Percentiles rank a stretch among this genome's conserved stretches.
Conservation (phyloP, 2,329 filamentous ascomycete genomes). For the Penicillium fuscoglaucum region DNA sequence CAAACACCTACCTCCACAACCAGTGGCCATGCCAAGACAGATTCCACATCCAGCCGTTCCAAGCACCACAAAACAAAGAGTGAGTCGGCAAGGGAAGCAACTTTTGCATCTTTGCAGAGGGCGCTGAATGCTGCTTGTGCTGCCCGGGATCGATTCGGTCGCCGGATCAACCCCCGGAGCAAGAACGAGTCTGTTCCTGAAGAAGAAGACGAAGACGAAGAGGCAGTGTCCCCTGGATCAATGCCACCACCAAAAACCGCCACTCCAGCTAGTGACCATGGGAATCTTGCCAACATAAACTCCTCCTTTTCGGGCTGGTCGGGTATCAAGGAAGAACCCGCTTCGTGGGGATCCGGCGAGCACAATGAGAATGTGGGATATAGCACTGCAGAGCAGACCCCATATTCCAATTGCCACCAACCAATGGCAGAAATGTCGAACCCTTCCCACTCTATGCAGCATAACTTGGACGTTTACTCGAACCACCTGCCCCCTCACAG, state of each 20-base stretch:
- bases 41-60: slow-evolving; percentile 17
- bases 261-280: slow-evolving; percentile 18
- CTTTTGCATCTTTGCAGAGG: slow-evolving; percentile 47
- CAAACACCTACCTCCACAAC: slow-evolving; percentile 23
- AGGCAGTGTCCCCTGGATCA: slow-evolving; percentile 32
- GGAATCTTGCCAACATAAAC: slow-evolving; percentile 20
- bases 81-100: slow-evolving; percentile 43
- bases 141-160: slow-evolving; percentile 36
- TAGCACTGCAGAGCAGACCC: slow-evolving; percentile 21
- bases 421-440: slow-evolving; percentile 21
- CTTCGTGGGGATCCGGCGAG: slow-evolving; percentile 31
- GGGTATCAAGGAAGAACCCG: slow-evolving; percentile 27
- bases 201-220: slow-evolving; percentile 26
- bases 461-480: slow-evolving; percentile 18
- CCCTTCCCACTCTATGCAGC: slow-evolving; percentile 18
- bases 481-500: slow-evolving; percentile 19
- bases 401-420: slow-evolving; percentile 26
- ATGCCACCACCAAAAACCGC: slow-evolving; percentile 23
- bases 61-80: slow-evolving; percentile 42
- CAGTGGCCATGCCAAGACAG: slow-evolving; percentile 7
- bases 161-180: slow-evolving; percentile 21
- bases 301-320: slow-evolving; percentile 33
- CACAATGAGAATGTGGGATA: slow-evolving; percentile 27
- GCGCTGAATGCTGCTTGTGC: slow-evolving; percentile 46
- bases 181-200: slow-evolving; percentile 22